Conservation (phyloP, 2,329 filamentous ascomycete genomes). For the Escovopsis sp. region DNA sequence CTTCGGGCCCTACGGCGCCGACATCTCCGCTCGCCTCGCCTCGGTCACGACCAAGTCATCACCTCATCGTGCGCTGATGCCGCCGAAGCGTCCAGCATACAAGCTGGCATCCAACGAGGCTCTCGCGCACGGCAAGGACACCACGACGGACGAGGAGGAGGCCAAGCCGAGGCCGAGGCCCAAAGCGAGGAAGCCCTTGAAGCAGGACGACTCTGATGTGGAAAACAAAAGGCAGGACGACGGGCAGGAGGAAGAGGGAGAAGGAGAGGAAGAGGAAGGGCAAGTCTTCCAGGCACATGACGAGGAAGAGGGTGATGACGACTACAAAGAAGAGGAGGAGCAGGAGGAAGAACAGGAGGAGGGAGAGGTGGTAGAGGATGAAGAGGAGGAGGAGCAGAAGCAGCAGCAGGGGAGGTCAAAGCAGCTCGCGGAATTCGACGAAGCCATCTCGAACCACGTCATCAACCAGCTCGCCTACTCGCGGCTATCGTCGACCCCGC, state of each 20-base stretch:
- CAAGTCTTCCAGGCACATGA: background rate
- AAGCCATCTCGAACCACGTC: slow-evolving; percentile 61
- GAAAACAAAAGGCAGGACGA: slow-evolving; percentile 1
- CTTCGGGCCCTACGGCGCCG: slow-evolving; percentile 78
- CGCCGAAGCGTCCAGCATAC: slow-evolving; percentile 9
- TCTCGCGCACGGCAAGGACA: slow-evolving; percentile 5
- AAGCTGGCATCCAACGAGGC: slow-evolving; percentile 11
- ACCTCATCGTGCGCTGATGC: slow-evolving; percentile 30
- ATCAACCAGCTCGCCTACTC: slow-evolving; percentile 94
- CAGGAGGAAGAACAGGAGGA: too few relatives aligned
- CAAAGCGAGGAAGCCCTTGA: background rate
- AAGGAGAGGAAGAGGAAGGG: slow-evolving; percentile 5
- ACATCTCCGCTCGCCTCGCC: slow-evolving; percentile 68
- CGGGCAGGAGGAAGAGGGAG: background rate
- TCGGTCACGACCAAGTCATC: slow-evolving; percentile 55
- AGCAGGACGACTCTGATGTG: background rate
- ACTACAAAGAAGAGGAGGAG: background rate
- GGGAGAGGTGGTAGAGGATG: too few relatives aligned
- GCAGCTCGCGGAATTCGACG: slow-evolving; percentile 18
- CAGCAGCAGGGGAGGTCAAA: background rate
- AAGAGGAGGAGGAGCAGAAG: too few relatives aligned
- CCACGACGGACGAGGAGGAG: slow-evolving; percentile 3
- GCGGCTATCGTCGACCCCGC: slow-evolving; percentile 75
- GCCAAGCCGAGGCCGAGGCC: slow-evolving; percentile 1
- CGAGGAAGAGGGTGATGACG: slow-evolving; percentile 2